A percentile compares a stretch with the other conserved stretches of the same genome.
These are phyloP conservation scores for Pyrus hybrid DNA, from an alignment of 331 rosid species.

Conservation along the genomic window DNA sequence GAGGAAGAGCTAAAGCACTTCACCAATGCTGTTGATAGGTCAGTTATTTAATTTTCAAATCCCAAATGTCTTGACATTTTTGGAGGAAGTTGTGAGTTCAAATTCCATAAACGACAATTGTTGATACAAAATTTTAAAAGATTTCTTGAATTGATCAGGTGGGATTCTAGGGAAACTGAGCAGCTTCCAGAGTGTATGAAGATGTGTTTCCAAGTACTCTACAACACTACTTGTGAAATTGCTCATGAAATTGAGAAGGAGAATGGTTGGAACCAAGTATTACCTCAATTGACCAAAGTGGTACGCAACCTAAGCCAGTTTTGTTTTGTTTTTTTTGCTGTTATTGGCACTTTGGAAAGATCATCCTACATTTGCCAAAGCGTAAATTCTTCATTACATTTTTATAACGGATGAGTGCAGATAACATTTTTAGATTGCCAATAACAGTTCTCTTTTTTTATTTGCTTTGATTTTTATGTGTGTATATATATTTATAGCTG, in stretches of 20 bases:
- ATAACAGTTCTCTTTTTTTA: too few species aligned
- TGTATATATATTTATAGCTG: not conserved
- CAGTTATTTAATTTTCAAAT: not conserved
- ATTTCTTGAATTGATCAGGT: constrained; percentile 24
- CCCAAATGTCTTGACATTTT: too few species aligned
- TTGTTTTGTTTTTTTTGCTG: too few species aligned
- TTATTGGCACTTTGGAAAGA: too few species aligned
- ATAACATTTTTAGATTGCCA: too few species aligned
- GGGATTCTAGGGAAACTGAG: constrained; percentile 35
- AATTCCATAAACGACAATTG: too few species aligned
- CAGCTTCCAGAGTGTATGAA: constrained; percentile 51
- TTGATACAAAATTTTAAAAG: too few species aligned
- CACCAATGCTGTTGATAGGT: constrained; percentile 51
- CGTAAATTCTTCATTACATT: too few species aligned
- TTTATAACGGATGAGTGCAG: too few species aligned
- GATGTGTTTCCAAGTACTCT: constrained; percentile 43
- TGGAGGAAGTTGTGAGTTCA: too few species aligned
- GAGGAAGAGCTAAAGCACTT: constrained; percentile 43
- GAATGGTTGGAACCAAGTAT: constrained; percentile 19
- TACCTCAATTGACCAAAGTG: constrained; percentile 34
- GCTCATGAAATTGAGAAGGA: constrained; percentile 36
- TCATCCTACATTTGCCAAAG: too few species aligned
- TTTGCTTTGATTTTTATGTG: not conserved
- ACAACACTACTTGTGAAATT: constrained; percentile 32
- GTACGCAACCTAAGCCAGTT: constrained; percentile 8